A percentile compares a stretch with the other conserved stretches of the same genome.
Conservation (phyloP, 208 protist genomes). For the Acanthamoeba castellanii region DNA sequence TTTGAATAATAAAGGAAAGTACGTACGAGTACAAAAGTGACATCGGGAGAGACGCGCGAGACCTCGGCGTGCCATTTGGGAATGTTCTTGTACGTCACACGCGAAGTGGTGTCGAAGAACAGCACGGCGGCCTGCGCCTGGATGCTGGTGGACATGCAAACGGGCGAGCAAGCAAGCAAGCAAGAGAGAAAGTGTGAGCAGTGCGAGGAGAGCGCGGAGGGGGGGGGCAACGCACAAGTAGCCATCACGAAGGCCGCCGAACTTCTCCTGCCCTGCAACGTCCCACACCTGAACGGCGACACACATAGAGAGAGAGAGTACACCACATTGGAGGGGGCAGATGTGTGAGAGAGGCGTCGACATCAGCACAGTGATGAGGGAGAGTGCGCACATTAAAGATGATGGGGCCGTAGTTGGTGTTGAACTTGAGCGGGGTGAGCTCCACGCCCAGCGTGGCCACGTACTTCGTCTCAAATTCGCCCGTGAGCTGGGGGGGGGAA, state of each 20-base stretch:
- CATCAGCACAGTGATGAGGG: no score
- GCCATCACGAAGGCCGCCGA: constrained; percentile 99
- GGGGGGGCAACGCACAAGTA: constrained; percentile 99
- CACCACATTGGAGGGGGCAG: not conserved
- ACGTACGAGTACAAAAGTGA: constrained; percentile 98
- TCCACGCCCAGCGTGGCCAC: constrained; percentile 98
- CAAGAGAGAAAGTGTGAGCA: no score
- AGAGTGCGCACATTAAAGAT: constrained; percentile 95
- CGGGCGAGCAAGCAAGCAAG: not conserved
- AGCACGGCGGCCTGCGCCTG: constrained; percentile 99
- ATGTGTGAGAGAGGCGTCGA: no score
- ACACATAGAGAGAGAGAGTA: no score
- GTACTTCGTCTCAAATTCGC: constrained; percentile 99
- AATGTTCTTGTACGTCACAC: constrained; percentile 99
- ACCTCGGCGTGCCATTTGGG: constrained; percentile 99
- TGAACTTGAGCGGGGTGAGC: constrained; percentile 98
- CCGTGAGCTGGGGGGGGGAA: constrained; percentile 96
- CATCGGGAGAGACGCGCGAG: constrained; percentile 97
- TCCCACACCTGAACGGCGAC: constrained; percentile 96
- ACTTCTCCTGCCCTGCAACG: constrained; percentile 99
- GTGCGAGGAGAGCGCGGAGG: no score
- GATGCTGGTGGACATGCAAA: constrained; percentile 75
- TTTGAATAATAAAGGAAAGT: no score
- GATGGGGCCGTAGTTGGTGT: constrained; percentile 98
- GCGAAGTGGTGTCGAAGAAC: constrained; percentile 99